Evolutionary conservation across 2,329 filamentous ascomycete species (phyloP), one percentile per base, ranked within the genome.

Genomic region (Emergomyces pasteurianus): DNA sequence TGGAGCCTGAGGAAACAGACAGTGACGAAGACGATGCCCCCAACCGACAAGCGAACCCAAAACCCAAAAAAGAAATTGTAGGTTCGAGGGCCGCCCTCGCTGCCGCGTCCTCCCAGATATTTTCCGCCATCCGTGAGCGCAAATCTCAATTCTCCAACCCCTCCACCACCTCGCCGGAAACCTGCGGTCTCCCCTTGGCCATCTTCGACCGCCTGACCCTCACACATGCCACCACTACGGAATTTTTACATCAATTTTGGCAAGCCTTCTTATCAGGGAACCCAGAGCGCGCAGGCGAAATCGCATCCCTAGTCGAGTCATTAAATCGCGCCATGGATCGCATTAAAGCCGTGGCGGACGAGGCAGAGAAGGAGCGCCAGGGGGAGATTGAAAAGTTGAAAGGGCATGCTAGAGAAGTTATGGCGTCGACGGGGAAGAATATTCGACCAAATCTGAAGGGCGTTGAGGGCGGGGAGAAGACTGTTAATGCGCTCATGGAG

Each of bases 231-330:
- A 99, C 94, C 0, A 95, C 90, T 0, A 87, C 89, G 43, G 94
- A 99, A 70, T 99, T 97, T 69, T 78, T 99, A n/a, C 89, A 92
- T 68, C 95, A 97, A 73, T 99, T 99, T 77, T 99, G 92, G 92
- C 83, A 84, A 40, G 86, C 92, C 0, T 99, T 95, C 70, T 81
- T 95, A 31, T 96, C 92, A 0, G 92, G 92, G 16, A 90, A 96
- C 70, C 77, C 89, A 0, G 86, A 90, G 62, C 86, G 90, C 40
- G 89, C 90, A 0, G 81, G 81, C 49, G 92, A 99, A 74, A 81
- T 96, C 16, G 85, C 86, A 7, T 90, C 89, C 63, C 81, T 96
- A 54, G 86, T 88, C 8, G 89, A 95, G 71, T 92, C 91, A 10
- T 80, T 99, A 16, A 83, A 84, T 62, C 84, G 87, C 62, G 92